Base-by-base conservation (phyloP, 345 rosid species). In the Aquilaria sinensis region DNA sequence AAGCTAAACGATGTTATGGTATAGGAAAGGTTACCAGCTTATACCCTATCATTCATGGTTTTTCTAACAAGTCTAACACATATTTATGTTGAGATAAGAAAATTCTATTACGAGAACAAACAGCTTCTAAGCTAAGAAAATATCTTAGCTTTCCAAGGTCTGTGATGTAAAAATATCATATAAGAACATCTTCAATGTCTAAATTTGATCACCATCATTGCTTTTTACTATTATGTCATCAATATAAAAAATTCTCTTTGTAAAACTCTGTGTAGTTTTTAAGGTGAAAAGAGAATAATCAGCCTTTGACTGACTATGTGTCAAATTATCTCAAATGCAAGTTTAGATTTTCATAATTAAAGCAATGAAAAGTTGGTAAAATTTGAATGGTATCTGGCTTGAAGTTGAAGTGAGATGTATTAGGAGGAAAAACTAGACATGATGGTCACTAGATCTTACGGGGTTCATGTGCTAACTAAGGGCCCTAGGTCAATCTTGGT, bases 221-320 rank as follows among this genome's bases (percentile, higher is more conserved):
- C 47, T 32, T 5, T 4, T 56, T 11, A 56, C 37, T 4, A 56
- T 56, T 6, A 56, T 34, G 4, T 56, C 47, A 29, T 34, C 60
- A 11, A 34, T 47, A 56, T 56, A 34, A 3, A 56, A 14, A 1
- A 56, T 1, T 0, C 30, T n/a, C 31, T 4, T n/a, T 3, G 31
- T 2, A n/a, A 54, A 54, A 6, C 37, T 54, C 2, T 13, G 37
- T 32, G 32, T 13, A 2, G 13, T 9, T 0, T 2, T 56, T 12
- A 56, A 34, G 9, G 60, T 56, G 14, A 58, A 58, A 8, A 58
- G 14, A 12, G 62, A 58, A 8, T 58, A 23, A 45, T 58, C 33
- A 41, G 9, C 45, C 2, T 4, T 6, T 4, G 33, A 58, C 11
- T 58, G 51, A 23, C 23, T 23, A 23, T 23, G 23, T 23, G 23